A percentile compares a stretch with the other conserved stretches of the same genome.
Conservation (phyloP, 192 early-diverging fungal species). For the Chytriomyces sp. region DNA sequence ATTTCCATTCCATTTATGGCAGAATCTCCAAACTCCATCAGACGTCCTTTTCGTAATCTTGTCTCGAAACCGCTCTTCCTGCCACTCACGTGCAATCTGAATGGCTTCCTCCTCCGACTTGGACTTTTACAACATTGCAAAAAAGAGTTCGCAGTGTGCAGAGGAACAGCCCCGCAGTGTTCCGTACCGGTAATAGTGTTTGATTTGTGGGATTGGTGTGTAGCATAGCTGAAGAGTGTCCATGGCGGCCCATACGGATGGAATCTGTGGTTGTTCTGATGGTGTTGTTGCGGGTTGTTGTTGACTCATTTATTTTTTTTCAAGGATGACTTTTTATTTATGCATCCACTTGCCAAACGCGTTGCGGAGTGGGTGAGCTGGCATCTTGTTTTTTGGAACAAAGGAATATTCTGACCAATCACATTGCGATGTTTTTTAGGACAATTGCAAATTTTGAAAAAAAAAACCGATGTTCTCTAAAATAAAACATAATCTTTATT, state of each 20-base stretch:
- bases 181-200: slow-evolving; percentile 58
- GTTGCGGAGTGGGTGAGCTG: no score
- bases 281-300: not conserved
- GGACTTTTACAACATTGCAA: slow-evolving; percentile 50
- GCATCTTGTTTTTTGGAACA: no score
- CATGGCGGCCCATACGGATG: slow-evolving; percentile 25
- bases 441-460: no score
- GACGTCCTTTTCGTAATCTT: slow-evolving; percentile 49
- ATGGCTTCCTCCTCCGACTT: slow-evolving; percentile 42
- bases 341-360: no score
- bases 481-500: no score
- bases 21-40: not conserved
- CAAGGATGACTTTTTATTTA: no score
- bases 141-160: slow-evolving; percentile 48
- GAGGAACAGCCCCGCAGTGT: slow-evolving; percentile 49
- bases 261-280: slow-evolving; percentile 8
- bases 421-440: no score
- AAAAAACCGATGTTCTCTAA: no score
- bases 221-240: slow-evolving; percentile 40
- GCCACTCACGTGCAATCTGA: slow-evolving; percentile 40
- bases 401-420: no score
- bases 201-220: slow-evolving; percentile 47
- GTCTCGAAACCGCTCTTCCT: slow-evolving; percentile 41
- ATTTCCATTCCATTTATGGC: no score
- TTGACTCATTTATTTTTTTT: not conserved